Conservation (phyloP, 257 asterid species). For the Solanum gandarillasii region DNA sequence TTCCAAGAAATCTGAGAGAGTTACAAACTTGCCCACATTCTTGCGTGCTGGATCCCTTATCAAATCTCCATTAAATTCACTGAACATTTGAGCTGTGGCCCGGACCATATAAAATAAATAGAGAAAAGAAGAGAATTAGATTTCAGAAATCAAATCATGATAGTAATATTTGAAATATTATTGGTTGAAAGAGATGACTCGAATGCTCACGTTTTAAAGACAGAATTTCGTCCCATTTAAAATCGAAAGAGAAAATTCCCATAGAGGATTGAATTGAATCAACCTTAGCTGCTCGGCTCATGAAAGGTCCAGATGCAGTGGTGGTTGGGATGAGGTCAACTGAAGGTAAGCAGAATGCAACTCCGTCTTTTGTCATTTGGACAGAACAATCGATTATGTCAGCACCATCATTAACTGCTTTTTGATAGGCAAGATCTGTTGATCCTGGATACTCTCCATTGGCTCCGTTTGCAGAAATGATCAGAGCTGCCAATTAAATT, state of each 20-base stretch:
- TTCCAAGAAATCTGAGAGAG: slow-evolving; percentile 4
- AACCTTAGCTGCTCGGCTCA: slow-evolving; percentile 19
- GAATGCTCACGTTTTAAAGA: slow-evolving; percentile 5
- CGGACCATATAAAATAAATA: not conserved
- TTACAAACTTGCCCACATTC: slow-evolving; percentile 5
- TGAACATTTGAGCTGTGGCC: not conserved
- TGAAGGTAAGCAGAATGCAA: slow-evolving; percentile 69
- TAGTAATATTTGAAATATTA: not conserved
- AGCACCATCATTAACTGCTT: slow-evolving; percentile 61
- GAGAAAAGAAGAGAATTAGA: not conserved
- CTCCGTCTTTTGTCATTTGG: slow-evolving; percentile 81
- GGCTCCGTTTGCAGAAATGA: slow-evolving; percentile 67
- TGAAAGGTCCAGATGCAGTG: slow-evolving; percentile 49
- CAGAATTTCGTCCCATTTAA: slow-evolving; percentile 53
- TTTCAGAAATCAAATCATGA: not conserved
- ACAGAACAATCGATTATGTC: slow-evolving; percentile 88
- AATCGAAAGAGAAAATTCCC: slow-evolving; percentile 83
- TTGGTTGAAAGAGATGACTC: not conserved
- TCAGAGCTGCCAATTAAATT: not conserved
- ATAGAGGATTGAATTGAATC: slow-evolving; percentile 44
- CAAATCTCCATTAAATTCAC: not conserved
- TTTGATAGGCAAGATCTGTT: slow-evolving; percentile 77
- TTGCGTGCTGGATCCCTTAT: slow-evolving; percentile 1
- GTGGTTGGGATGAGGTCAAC: slow-evolving; percentile 69
- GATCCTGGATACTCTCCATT: slow-evolving; percentile 80